phyloP scores from a whole-genome alignment of 306 rosid species.

The Rosa multiflora region DNA sequence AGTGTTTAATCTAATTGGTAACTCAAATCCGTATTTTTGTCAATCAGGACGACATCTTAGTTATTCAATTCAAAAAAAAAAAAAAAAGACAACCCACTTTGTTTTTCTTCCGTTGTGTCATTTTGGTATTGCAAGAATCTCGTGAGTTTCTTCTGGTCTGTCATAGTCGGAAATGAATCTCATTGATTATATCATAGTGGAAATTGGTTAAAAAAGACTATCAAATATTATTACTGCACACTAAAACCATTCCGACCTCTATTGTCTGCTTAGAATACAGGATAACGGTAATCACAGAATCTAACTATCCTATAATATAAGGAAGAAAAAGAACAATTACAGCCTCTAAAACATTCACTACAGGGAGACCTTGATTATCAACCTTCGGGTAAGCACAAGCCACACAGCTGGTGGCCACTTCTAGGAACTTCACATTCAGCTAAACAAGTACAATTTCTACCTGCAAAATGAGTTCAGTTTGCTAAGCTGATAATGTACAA shows the following conservation, averaged over 20 bases:
- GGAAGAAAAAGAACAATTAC: constrained; percentile 24
- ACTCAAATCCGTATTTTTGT: too few species aligned
- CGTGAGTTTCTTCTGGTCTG: background rate
- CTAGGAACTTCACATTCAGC: constrained; percentile 17
- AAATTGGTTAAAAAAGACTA: background rate
- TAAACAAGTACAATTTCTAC: constrained; percentile 16
- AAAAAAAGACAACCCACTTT: background rate
- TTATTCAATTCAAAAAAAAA: background rate
- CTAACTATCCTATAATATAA: constrained; percentile 21
- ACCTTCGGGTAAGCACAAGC: background rate
- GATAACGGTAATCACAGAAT: constrained; percentile 18
- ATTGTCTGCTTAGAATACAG: constrained; percentile 2
- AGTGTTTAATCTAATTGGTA: background rate
- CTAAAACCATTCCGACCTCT: background rate
- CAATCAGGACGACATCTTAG: too few species aligned
- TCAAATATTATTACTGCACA: constrained; percentile 6
- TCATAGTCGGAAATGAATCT: background rate
- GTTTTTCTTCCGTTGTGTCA: too few species aligned
- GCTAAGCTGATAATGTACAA: constrained; percentile 32
- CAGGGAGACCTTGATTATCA: constrained; percentile 6
- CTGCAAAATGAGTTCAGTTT: constrained; percentile 8
- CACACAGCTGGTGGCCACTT: background rate
- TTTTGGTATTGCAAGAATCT: background rate
- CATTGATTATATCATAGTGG: background rate
- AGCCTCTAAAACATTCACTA: constrained; percentile 6